Conservation (phyloP, 331 rosid species). For the Acacia pycnantha region DNA sequence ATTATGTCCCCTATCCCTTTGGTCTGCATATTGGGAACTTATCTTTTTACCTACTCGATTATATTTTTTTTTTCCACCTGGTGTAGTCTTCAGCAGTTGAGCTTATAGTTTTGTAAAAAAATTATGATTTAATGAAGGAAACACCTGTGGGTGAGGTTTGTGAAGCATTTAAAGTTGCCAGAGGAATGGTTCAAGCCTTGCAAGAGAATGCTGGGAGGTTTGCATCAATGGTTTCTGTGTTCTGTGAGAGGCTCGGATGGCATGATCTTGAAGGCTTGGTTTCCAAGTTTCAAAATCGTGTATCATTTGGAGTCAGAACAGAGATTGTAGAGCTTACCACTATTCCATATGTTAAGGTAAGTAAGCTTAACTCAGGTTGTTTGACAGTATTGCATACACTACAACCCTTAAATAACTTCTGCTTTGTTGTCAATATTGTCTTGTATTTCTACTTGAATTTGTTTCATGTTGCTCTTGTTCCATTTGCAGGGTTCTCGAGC, state of each 20-base stretch:
- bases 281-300: conserved; percentile 91
- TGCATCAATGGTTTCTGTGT: conserved; percentile 93
- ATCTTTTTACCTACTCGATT: neutral
- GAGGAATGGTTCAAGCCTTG: conserved; percentile 97
- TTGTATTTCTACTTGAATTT: conserved; percentile 11
- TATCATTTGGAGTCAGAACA: conserved; percentile 93
- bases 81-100: neutral
- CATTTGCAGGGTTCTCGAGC: conserved; percentile 89
- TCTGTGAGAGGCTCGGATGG: conserved; percentile 99
- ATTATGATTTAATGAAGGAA: conserved; percentile 61
- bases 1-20: neutral
- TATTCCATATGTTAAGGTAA: conserved; percentile 85
- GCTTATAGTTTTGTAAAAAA: conserved; percentile 8
- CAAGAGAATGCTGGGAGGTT: conserved; percentile 99
- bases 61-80: neutral
- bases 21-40: neutral
- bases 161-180: conserved; percentile 88
- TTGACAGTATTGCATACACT: conserved; percentile 14
- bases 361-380: conserved; percentile 3
- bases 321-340: conserved; percentile 96
- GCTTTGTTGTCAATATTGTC: conserved; percentile 10
- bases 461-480: conserved; percentile 28
- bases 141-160: conserved; percentile 82
- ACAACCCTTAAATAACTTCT: conserved; percentile 12
- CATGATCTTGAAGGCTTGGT: conserved; percentile 90